Base-by-base conservation (phyloP, 2,329 filamentous ascomycete species). In the Epichloe uncinata region DNA sequence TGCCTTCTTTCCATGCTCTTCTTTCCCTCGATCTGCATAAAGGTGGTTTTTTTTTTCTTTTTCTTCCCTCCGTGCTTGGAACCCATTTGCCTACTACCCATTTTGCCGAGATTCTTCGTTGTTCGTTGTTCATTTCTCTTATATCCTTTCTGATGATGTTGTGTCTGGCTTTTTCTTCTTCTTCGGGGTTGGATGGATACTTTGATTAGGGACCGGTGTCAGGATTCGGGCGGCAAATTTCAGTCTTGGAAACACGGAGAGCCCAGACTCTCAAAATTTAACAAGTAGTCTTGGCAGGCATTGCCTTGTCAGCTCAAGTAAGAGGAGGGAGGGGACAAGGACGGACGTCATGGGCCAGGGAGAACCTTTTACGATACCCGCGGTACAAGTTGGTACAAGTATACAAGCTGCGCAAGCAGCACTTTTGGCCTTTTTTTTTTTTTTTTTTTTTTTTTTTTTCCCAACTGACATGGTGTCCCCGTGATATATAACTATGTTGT, bases 401-500 rank as follows among this genome's bases (percentile, higher is more conserved):
- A 35, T 22, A 38, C 33, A 22, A 38, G 44, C 43, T 35, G 43
- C n/a, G 18, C 26, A 35, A 35, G 52, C 47, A 37, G 47, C 45
- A 26, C 42, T 46, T 50, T 47, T 48, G n/a, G 16, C 41, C 43
- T 44, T 36, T 45, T 47, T 45, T 49, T 55, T 1, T 16, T 49
- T 55, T 57, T 49, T 50, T 53, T 46, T 51, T 49, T 55, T 57
- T 51, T 50, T 53, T n/a, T n/a, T n/a, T n/a, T n/a, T n/a, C n/a
- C 46, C 47, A 46, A 11, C 22, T 5, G 36, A 9, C 26, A 9
- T 9, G 26, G 26, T 30, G 26, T 30, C 26, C 8, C 1, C 26
- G 26, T 30, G 8, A 9, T 9, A 0, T 9, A 9, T 4, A 30
- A 30, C 26, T 30, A 30, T 30, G 7, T 1, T 30, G 26, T 30